Evolutionary conservation across 768 basidiomycete species (phyloP).

Genomic region (Mycena kentingensis): DNA sequence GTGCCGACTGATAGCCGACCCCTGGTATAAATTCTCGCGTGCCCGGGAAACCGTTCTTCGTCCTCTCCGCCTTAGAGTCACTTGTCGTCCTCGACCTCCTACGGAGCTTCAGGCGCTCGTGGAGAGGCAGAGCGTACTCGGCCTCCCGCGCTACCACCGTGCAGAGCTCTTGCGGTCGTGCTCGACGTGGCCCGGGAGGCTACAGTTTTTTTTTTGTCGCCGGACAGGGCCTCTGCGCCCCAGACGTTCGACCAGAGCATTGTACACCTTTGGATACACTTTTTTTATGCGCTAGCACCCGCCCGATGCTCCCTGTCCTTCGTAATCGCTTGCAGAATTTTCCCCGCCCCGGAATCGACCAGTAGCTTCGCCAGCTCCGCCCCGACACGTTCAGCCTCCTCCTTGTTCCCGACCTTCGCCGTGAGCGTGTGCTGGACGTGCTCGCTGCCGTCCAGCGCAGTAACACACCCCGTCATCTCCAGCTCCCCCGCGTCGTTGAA

Average conservation of each 20-base stretch:
- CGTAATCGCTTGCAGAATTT: conserved; percentile 85
- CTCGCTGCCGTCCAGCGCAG: conserved; percentile 69
- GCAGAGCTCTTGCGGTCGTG: conserved; percentile 7
- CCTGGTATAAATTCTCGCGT: conserved; percentile 29
- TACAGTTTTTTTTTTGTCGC: conserved; percentile 20
- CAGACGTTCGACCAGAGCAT: background rate
- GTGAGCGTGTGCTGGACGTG: conserved; percentile 71
- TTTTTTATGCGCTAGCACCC: conserved; percentile 39
- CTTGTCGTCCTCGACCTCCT: conserved; percentile 49
- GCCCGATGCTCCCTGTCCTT: conserved; percentile 56
- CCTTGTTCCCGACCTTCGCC: conserved; percentile 49
- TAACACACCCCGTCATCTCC: conserved; percentile 79
- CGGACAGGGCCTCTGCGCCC: background rate
- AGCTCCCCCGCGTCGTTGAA: conserved; percentile 49
- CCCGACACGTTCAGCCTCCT: conserved; percentile 71
- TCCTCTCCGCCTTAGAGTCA: conserved; percentile 74
- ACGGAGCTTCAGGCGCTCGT: conserved; percentile 67
- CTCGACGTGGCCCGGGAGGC: conserved; percentile 25
- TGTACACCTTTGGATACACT: conserved; percentile 16
- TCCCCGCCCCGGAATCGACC: conserved; percentile 69
- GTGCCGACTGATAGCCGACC: background rate
- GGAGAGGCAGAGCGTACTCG: conserved; percentile 57
- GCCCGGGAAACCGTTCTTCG: conserved; percentile 28
- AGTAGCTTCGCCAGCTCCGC: conserved; percentile 63
- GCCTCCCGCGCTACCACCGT: conserved; percentile 22